Percentiles rank a stretch among this genome's conserved stretches.
Evolutionary conservation across 2,329 filamentous ascomycete genomes (phyloP).

Genomic region (Phialophora tarda): DNA sequence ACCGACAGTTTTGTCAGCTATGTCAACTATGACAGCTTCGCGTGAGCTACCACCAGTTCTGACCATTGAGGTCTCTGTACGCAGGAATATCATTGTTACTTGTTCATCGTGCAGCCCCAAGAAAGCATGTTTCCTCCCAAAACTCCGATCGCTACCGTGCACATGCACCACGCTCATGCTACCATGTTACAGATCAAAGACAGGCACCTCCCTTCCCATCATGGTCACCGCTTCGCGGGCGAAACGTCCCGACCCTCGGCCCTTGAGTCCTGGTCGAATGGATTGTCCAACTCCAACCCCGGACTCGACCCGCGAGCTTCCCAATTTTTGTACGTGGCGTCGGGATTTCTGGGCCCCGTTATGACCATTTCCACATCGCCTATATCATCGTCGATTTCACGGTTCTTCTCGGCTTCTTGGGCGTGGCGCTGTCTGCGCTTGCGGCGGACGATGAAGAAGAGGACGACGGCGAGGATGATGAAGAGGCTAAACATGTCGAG

Average conservation of each 20-base stretch:
- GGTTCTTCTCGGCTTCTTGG: conserved; percentile 27
- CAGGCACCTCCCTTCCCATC: not conserved
- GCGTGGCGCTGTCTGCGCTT: conserved; percentile 20
- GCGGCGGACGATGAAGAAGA: conserved; percentile 24
- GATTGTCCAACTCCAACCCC: conserved; percentile 3
- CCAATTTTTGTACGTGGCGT: conserved; percentile 16
- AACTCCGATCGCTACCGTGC: conserved; percentile 1
- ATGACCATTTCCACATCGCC: conserved; percentile 17
- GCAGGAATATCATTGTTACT: not conserved
- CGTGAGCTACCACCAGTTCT: not conserved
- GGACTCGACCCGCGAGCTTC: conserved; percentile 5
- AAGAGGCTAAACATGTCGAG: conserved; percentile 13
- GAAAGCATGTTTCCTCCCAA: not conserved
- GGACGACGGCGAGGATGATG: conserved; percentile 14
- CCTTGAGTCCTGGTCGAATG: conserved; percentile 12
- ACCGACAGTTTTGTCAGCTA: not conserved
- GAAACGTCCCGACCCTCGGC: not conserved
- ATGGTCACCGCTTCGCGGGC: conserved; percentile 5
- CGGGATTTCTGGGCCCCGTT: conserved; percentile 11
- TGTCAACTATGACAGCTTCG: not conserved
- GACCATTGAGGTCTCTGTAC: not conserved
- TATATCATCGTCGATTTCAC: conserved; percentile 28
- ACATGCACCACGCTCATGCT: not conserved
- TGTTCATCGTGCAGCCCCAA: not conserved
- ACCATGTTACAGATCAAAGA: not conserved